A percentile compares a stretch with the other conserved stretches of the same genome.
These are phyloP conservation scores for Plasmodium knowlesi DNA, from an alignment of 169 alveolate species.

Conservation along the genomic window DNA sequence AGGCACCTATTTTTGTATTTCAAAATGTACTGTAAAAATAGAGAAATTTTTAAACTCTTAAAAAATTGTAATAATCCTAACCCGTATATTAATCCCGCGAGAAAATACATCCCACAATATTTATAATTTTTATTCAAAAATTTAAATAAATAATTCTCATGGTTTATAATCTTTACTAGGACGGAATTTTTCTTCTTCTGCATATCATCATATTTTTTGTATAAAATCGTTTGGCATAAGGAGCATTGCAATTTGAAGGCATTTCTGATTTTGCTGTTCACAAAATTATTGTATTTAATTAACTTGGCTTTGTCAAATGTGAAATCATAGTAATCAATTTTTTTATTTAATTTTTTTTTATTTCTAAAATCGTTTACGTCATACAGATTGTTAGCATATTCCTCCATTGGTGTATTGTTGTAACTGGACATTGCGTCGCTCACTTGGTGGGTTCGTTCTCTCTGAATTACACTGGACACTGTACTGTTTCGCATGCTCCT, in stretches of 20 bases:
- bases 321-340: slow-evolving; percentile 65
- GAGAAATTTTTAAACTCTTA: slow-evolving; percentile 36
- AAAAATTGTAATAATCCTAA: slow-evolving; percentile 71
- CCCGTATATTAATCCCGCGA: slow-evolving; percentile 71
- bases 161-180: slow-evolving; percentile 33
- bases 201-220: slow-evolving; percentile 34
- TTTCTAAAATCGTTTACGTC: slow-evolving; percentile 8
- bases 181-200: slow-evolving; percentile 15
- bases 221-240: slow-evolving; percentile 61
- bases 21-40: slow-evolving; percentile 58
- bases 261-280: slow-evolving; percentile 48
- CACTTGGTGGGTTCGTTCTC: neutral
- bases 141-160: slow-evolving; percentile 65
- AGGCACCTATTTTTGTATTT: slow-evolving; percentile 71
- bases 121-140: slow-evolving; percentile 61
- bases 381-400: slow-evolving; percentile 7
- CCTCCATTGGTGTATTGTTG: slow-evolving; percentile 33
- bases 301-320: slow-evolving; percentile 45
- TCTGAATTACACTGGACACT: neutral
- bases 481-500: slow-evolving; percentile 10
- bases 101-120: slow-evolving; percentile 58
- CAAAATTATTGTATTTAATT: slow-evolving; percentile 42
- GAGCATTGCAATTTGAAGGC: slow-evolving; percentile 64
- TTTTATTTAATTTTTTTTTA: neutral
- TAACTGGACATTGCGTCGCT: slow-evolving; percentile 1